Evolutionary conservation across 306 rosid genomes (phyloP), one percentile per base, ranked within the genome.

Genomic region (Fagus crenata): DNA sequence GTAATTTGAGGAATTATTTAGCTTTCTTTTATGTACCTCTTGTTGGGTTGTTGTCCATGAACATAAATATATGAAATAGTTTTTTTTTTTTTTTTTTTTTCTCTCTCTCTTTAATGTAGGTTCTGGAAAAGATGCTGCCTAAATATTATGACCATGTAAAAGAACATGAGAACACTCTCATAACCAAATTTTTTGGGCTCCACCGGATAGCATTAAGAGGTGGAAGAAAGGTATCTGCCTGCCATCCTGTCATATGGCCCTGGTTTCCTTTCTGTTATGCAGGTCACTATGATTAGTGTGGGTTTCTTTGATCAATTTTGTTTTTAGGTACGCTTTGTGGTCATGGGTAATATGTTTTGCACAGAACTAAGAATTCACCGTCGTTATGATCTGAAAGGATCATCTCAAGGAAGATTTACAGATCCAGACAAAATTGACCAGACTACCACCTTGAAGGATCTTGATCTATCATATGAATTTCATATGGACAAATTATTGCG

Each of bases 321-420:
- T 67, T 40, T 77, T 61, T 77, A 95, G 99, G 96, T 95, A 53
- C 98, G 98, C 39, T 95, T 95, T 75, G 91, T 95, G 83, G 98
- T 95, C 80, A 95, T 95, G 99, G 99, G 99, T 67, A 95, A 95
- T 82, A 92, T 95, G 99, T 92, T 95, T 74, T 89, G 89, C 84
- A 95, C 99, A 71, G 98, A 89, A 81, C 70, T 95, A 82, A 88
- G 80, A 75, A 91, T 95, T 86, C 99, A 95, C 78, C 91, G 90
- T 33, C 96, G 93, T 63, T 95, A 91, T 78, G 99, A 95, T 87
- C 82, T 95, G 82, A 95, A 95, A 84, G 99, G 99, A 7, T 95
- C 99, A 81, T 53, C 96, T 43, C 84, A 85, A 54, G 99, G 99
- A 82, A 95, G 99, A 91, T 53, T 11, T 83, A 89, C 97, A 9